These are phyloP conservation scores for Aspergillus piperis DNA, from an alignment of 2,329 filamentous ascomycete genomes.

Conservation along the genomic window DNA sequence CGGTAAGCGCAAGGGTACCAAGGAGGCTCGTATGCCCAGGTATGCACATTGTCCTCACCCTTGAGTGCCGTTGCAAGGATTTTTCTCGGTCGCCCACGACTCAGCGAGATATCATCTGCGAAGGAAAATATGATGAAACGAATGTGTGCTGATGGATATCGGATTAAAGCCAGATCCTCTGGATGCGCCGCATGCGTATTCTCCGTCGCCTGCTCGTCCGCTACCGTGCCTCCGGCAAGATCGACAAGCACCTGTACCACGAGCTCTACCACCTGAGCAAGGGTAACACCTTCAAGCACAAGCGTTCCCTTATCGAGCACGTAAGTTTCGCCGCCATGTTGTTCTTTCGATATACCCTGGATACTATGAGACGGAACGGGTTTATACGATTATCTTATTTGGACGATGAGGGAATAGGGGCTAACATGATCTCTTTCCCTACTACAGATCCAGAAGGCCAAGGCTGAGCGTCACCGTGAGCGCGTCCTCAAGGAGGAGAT, in stretches of 20 bases:
- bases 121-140: background rate
- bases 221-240: conserved; percentile 99
- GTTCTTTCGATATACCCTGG: conserved; percentile 15
- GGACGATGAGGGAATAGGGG: background rate
- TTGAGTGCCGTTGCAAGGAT: background rate
- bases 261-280: conserved; percentile 99
- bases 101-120: background rate
- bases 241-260: conserved; percentile 99
- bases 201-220: conserved; percentile 98
- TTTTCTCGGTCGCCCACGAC: background rate
- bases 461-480: conserved; percentile 99
- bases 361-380: background rate
- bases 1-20: conserved; percentile 99
- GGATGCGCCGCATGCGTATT: conserved; percentile 99
- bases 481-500: conserved; percentile 97
- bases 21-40: conserved; percentile 98
- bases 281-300: conserved; percentile 99
- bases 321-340: conserved; percentile 60
- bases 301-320: conserved; percentile 99
- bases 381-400: background rate
- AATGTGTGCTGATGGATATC: conserved; percentile 22
- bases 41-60: conserved; percentile 52
- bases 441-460: conserved; percentile 95
- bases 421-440: conserved; percentile 27
- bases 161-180: conserved; percentile 80